Conservation (phyloP, 257 asterid genomes). For the Jacaranda copaia region DNA sequence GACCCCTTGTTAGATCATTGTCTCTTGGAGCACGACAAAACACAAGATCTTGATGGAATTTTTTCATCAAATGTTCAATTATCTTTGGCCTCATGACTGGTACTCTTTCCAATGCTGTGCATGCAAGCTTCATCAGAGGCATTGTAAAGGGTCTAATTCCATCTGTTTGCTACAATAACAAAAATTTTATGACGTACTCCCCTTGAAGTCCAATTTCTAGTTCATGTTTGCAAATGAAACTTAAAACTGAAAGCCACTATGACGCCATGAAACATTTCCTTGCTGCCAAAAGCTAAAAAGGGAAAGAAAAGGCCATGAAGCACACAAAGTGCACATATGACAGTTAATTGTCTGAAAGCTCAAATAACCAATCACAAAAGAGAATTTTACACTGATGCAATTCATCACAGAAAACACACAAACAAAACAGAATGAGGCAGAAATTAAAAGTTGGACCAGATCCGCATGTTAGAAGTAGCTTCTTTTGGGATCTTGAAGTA, state of each 20-base stretch:
- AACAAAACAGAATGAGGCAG: neutral
- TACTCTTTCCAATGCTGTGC: conserved; percentile 94
- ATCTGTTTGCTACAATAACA: conserved; percentile 67
- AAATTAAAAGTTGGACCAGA: neutral
- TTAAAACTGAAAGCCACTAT: neutral
- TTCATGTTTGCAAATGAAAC: conserved; percentile 3
- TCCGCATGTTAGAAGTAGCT: neutral
- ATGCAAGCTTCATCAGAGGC: conserved; percentile 95
- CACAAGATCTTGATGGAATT: conserved; percentile 81
- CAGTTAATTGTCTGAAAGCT: neutral
- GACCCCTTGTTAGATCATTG: conserved; percentile 58
- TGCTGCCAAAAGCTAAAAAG: neutral
- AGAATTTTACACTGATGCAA: neutral
- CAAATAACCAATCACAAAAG: neutral
- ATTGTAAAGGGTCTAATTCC: conserved; percentile 96
- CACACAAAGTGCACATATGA: neutral
- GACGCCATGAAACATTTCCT: conserved; percentile 17
- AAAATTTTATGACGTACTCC: conserved; percentile 24
- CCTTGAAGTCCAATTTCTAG: conserved; percentile 25
- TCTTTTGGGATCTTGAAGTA: neutral
- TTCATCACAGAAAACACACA: neutral
- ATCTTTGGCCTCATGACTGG: conserved; percentile 73
- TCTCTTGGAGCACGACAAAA: conserved; percentile 85
- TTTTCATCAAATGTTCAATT: conserved; percentile 68
- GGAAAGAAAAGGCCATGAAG: neutral